Conservation (phyloP, 768 basidiomycete genomes). For the Mycena venus region DNA sequence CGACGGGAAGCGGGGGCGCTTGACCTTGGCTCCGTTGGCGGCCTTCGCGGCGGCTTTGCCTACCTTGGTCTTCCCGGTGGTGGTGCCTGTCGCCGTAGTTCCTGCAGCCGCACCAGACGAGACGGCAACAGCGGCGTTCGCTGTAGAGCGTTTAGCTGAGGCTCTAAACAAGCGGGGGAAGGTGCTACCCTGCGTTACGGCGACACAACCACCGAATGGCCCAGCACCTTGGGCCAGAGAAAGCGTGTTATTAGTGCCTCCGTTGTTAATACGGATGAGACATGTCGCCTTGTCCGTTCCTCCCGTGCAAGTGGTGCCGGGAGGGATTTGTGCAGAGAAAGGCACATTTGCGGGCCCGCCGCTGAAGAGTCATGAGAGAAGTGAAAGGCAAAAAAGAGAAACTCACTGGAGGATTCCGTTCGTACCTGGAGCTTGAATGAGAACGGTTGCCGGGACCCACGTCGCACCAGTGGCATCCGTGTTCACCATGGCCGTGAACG, state of each 20-base stretch:
- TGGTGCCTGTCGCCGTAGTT: not conserved
- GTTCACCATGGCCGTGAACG: conserved; percentile 43
- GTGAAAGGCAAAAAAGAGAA: not conserved
- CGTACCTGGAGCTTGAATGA: conserved; percentile 40
- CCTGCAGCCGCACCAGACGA: conserved; percentile 9
- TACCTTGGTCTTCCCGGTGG: not conserved
- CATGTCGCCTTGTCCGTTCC: conserved; percentile 46
- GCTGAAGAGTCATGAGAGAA: conserved; percentile 23
- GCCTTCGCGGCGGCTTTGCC: not conserved
- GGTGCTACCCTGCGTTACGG: conserved; percentile 28
- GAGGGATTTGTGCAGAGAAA: conserved; percentile 46
- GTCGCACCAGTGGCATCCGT: conserved; percentile 41
- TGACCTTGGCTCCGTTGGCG: conserved; percentile 6
- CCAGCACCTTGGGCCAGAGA: conserved; percentile 43
- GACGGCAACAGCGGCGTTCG: not conserved
- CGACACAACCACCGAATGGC: conserved; percentile 49
- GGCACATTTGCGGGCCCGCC: conserved; percentile 37
- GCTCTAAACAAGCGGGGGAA: not conserved
- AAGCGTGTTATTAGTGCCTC: conserved; percentile 33
- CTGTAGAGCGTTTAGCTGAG: not conserved
- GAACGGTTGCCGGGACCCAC: conserved; percentile 36
- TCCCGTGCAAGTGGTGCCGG: conserved; percentile 50
- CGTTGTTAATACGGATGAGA: conserved; percentile 51
- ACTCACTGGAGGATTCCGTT: conserved; percentile 36
- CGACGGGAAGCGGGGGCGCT: not conserved